These are phyloP conservation scores for Aspergillus steynii DNA, from an alignment of 495 filamentous ascomycete species.

Conservation along the genomic window DNA sequence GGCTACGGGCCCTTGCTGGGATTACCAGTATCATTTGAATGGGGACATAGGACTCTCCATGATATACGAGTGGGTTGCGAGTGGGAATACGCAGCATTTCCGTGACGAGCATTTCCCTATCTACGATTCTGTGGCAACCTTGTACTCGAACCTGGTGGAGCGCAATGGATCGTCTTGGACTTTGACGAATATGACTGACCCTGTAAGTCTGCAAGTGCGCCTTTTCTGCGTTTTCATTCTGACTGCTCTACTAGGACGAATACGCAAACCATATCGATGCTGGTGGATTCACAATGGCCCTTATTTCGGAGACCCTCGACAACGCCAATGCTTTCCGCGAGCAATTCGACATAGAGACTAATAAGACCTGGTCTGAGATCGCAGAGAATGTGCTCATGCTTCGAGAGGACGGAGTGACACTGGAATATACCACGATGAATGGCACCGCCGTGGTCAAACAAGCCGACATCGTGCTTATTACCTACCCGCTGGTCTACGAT, in stretches of 20 bases:
- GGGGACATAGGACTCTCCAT: conserved; percentile 70
- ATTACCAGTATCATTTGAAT: conserved; percentile 62
- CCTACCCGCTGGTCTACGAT: conserved; percentile 57
- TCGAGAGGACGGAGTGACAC: conserved; percentile 61
- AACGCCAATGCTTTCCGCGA: conserved; percentile 58
- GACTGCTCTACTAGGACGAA: conserved; percentile 51
- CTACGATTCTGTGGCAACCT: conserved; percentile 57
- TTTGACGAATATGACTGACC: conserved; percentile 75
- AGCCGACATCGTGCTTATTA: conserved; percentile 63
- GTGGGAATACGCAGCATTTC: conserved; percentile 59
- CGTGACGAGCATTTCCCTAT: conserved; percentile 55
- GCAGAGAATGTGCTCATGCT: conserved; percentile 54
- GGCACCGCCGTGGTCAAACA: conserved; percentile 63
- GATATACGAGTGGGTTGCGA: conserved; percentile 60
- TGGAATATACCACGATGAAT: conserved; percentile 71
- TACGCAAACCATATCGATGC: conserved; percentile 73
- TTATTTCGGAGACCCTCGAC: conserved; percentile 58
- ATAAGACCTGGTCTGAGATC: conserved; percentile 54
- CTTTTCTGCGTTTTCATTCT: background rate
- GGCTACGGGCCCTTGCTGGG: conserved; percentile 64
- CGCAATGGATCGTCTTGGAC: conserved; percentile 55
- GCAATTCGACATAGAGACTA: conserved; percentile 53
- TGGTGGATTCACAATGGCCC: conserved; percentile 70
- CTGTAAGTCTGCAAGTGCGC: conserved; percentile 41
- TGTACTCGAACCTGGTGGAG: conserved; percentile 56